Evolutionary conservation across 495 filamentous ascomycete genomes (phyloP).

Genomic region (Alectoria sarmentosa): DNA sequence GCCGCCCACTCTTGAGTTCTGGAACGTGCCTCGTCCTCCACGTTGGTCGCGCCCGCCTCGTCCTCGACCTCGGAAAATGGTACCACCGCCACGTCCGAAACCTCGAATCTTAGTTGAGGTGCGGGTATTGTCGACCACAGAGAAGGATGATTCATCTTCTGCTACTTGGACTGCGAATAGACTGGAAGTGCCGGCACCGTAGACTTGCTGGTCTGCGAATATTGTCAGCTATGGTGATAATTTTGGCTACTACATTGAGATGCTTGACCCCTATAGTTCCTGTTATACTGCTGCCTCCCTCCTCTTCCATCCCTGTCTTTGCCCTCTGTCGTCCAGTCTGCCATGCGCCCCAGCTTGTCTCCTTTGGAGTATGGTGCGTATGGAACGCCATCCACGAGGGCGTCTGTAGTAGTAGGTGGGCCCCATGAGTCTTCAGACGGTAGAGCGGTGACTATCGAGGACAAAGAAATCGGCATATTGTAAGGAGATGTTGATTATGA

Average conservation of each 20-base stretch:
- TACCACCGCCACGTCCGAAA: slow-evolving; percentile 80
- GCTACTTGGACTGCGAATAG: slow-evolving; percentile 84
- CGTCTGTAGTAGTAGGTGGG: slow-evolving; percentile 70
- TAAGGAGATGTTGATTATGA: neutral
- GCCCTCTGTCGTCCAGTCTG: slow-evolving; percentile 93
- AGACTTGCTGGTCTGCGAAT: slow-evolving; percentile 81
- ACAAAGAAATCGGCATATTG: slow-evolving; percentile 40
- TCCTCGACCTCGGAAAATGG: slow-evolving; percentile 83
- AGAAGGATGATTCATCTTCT: slow-evolving; percentile 96
- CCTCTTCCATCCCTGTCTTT: slow-evolving; percentile 77
- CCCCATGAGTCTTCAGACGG: slow-evolving; percentile 75
- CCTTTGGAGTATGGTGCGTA: slow-evolving; percentile 98
- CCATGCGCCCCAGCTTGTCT: slow-evolving; percentile 98
- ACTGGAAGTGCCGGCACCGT: slow-evolving; percentile 80
- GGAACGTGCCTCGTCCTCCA: slow-evolving; percentile 52
- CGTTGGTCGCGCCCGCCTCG: slow-evolving; percentile 54
- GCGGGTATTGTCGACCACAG: slow-evolving; percentile 89
- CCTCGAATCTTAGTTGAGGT: slow-evolving; percentile 71
- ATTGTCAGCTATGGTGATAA: slow-evolving; percentile 13
- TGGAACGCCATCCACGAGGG: slow-evolving; percentile 85
- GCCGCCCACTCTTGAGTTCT: slow-evolving; percentile 57
- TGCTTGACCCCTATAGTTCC: slow-evolving; percentile 77
- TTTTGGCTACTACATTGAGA: neutral
- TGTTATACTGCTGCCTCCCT: slow-evolving; percentile 79
- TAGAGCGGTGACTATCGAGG: slow-evolving; percentile 52